phyloP scores from a whole-genome alignment of 345 rosid genomes.

The Camelina laxa region DNA sequence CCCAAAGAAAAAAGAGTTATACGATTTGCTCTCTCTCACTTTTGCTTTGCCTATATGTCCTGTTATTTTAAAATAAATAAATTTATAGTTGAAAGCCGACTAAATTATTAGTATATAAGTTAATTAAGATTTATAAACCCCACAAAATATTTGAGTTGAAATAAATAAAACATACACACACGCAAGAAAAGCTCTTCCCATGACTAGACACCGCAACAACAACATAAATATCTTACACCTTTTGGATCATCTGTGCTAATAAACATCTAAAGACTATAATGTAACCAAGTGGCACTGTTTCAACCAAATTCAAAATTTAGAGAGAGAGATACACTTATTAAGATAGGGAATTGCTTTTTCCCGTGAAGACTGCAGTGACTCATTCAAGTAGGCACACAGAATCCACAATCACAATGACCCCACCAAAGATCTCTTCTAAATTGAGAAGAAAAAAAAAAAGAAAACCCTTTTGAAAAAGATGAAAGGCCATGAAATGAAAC shows the following conservation, averaged over 20 bases:
- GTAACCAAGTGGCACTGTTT: slow-evolving; percentile 36
- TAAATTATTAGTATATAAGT: not conserved
- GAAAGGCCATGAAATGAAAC: too few relatives aligned
- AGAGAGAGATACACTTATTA: not conserved
- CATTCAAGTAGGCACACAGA: slow-evolving; percentile 43
- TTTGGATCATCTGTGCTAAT: not conserved
- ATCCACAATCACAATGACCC: slow-evolving; percentile 41
- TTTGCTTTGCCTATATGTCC: slow-evolving; percentile 38
- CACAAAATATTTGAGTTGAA: slow-evolving; percentile 36
- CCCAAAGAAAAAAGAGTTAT: not conserved
- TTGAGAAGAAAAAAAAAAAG: not conserved
- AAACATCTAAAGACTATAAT: slow-evolving; percentile 20
- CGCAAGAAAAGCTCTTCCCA: slow-evolving; percentile 16
- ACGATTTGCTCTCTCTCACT: slow-evolving; percentile 37
- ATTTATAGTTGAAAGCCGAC: slow-evolving; percentile 6
- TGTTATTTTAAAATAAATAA: not conserved
- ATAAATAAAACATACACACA: slow-evolving; percentile 9
- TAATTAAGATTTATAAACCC: slow-evolving; percentile 6
- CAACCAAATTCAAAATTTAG: slow-evolving; percentile 32
- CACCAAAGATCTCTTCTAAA: slow-evolving; percentile 2
- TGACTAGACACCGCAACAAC: not conserved
- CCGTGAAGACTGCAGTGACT: slow-evolving; percentile 47
- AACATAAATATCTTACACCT: not conserved
- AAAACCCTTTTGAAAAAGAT: not conserved
- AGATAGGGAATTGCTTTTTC: slow-evolving; percentile 29